Conservation (phyloP, 1,284 basidiomycete genomes). For the Sphaerobolus stellatus region DNA sequence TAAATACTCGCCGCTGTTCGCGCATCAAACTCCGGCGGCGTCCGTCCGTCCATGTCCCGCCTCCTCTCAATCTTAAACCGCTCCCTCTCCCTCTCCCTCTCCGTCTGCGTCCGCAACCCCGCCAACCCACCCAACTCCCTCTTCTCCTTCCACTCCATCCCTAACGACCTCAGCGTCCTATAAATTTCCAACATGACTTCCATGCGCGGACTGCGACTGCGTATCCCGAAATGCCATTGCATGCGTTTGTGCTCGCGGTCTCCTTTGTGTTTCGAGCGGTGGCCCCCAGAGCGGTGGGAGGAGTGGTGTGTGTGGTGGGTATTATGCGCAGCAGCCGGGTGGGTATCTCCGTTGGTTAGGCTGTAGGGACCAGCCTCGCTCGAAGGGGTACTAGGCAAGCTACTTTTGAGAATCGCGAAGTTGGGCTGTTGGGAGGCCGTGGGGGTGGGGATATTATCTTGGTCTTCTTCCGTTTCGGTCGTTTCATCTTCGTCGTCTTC, state of each 20-base stretch:
- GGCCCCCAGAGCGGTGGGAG: too few relatives aligned
- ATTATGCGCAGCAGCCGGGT: too few relatives aligned
- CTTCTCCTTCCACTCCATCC: conserved; percentile 97
- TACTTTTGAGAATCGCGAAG: conserved; percentile 84
- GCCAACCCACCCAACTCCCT: conserved; percentile 68
- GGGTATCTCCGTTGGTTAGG: too few relatives aligned
- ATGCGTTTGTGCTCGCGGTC: conserved; percentile 60
- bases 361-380: too few relatives aligned
- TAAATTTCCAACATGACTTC: conserved; percentile 99
- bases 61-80: conserved; percentile 61
- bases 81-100: conserved; percentile 15
- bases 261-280: not conserved
- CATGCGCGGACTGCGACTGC: conserved; percentile 94
- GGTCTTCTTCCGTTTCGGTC: conserved; percentile 40
- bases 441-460: conserved; percentile 3
- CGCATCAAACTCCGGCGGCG: conserved; percentile 47
- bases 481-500: conserved; percentile 56
- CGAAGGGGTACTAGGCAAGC: too few relatives aligned
- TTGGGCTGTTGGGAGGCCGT: conserved; percentile 28
- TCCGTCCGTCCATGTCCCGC: conserved; percentile 60
- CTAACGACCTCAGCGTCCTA: conserved; percentile 85
- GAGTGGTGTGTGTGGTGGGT: too few relatives aligned
- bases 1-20: conserved; percentile 76
- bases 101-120: conserved; percentile 28
- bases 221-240: conserved; percentile 98